Conservation (phyloP, 176 grass and related monocot species). For the Paspalum notatum region DNA sequence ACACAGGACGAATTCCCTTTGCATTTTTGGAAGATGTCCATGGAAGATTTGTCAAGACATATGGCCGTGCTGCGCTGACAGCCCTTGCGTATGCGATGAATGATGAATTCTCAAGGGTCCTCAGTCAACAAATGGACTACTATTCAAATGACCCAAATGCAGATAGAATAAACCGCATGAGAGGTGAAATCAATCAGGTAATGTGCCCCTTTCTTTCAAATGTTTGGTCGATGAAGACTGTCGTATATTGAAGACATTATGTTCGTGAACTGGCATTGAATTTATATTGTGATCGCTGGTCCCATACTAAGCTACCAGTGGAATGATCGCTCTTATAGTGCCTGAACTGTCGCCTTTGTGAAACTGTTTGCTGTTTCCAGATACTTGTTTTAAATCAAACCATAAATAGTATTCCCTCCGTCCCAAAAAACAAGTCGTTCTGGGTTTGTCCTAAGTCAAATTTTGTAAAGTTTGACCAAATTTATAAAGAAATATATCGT, state of each 20-base stretch:
- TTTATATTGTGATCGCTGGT: background rate
- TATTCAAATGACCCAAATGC: constrained; percentile 94
- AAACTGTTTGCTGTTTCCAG: background rate
- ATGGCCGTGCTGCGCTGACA: constrained; percentile 80
- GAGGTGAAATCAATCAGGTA: constrained; percentile 97
- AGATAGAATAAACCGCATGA: constrained; percentile 92
- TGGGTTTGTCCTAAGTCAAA: too few species aligned
- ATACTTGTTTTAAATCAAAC: background rate
- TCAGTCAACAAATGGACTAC: constrained; percentile 93
- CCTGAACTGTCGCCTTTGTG: background rate
- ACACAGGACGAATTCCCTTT: constrained; percentile 85
- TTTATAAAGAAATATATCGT: too few species aligned
- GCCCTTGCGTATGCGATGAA: constrained; percentile 95
- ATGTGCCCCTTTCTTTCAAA: background rate
- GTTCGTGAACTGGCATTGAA: background rate
- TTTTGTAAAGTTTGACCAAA: too few species aligned
- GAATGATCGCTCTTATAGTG: background rate
- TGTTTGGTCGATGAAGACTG: background rate
- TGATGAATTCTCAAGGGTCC: constrained; percentile 95
- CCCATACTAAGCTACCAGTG: background rate
- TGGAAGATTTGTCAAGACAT: constrained; percentile 90
- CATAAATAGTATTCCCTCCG: background rate
- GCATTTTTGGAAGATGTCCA: constrained; percentile 96
- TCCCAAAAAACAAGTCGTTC: too few species aligned
- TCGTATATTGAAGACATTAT: background rate